Evolutionary conservation across 2,329 filamentous ascomycete genomes (phyloP).

Genomic region (Gyromitra esculenta): DNA sequence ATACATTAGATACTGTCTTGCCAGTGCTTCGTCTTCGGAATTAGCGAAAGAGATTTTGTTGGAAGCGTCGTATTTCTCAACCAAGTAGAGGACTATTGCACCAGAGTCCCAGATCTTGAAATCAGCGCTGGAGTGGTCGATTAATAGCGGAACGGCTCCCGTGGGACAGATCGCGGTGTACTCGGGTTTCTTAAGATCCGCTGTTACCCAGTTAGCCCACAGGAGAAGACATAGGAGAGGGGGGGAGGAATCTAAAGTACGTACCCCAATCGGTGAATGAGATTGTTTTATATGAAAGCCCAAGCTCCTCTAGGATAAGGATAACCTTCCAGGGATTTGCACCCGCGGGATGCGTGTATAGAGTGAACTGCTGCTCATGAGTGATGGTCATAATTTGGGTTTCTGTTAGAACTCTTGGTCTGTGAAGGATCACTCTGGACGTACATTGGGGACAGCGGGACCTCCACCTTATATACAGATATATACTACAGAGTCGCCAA

Average conservation of each 20-base stretch:
- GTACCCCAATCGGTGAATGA: slow-evolving; percentile 18
- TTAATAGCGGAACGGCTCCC: slow-evolving; percentile 59
- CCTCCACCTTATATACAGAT: background rate
- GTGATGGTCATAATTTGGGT: slow-evolving; percentile 1
- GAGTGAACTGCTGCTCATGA: slow-evolving; percentile 49
- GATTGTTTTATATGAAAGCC: slow-evolving; percentile 48
- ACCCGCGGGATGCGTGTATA: slow-evolving; percentile 49
- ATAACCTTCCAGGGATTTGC: slow-evolving; percentile 57
- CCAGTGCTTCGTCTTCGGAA: slow-evolving; percentile 60
- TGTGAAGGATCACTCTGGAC: background rate
- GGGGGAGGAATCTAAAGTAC: background rate
- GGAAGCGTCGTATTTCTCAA: slow-evolving; percentile 63
- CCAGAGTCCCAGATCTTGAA: slow-evolving; percentile 65
- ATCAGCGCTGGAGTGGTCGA: slow-evolving; percentile 64
- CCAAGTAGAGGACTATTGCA: slow-evolving; percentile 65
- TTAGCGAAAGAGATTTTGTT: slow-evolving; percentile 61
- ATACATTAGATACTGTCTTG: slow-evolving; percentile 63
- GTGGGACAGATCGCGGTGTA: slow-evolving; percentile 58
- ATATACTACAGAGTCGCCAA: background rate
- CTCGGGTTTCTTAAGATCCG: slow-evolving; percentile 17
- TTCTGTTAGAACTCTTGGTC: background rate
- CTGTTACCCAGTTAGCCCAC: slow-evolving; percentile 1
- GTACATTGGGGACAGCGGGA: no score
- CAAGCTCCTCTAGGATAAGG: slow-evolving; percentile 56
- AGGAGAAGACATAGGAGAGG: no score